Base-by-base conservation (phyloP, 2,329 filamentous ascomycete genomes). In the Colletotrichum lupini region DNA sequence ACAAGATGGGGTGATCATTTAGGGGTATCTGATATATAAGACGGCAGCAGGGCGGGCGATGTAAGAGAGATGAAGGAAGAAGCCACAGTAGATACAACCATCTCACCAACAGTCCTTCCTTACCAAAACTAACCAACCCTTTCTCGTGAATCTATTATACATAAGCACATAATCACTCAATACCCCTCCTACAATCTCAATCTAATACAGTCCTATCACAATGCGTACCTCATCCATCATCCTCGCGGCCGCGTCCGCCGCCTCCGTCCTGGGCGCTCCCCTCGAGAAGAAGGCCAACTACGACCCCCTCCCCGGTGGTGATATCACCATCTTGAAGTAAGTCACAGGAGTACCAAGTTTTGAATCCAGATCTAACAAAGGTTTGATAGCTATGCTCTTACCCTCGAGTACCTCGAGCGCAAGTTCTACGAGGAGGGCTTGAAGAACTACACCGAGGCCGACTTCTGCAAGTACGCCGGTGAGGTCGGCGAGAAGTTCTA, bases 341-440 rank as follows among this genome's bases (percentile, higher is more conserved):
- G 53, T 58, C n/a, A 28, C 9, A 14, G 9, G 7, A n/a, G 19
- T 0, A 24, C 4, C 9, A n/a, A 55, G 22, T 28, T 11, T 0
- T 49, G 2, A 0, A 7, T 8, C 6, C n/a, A 11, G 9, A 5
- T 55, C 52, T 55, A 55, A 55, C 22, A 26, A 22, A 9, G 4
- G 22, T 26, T 7, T 12, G 57, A 19, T 14, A 85, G 86, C 80
- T 87, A 86, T 64, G 85, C 86, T 24, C 79, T 87, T 26, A 84
- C 85, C 1, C 85, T 90, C 5, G 88, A 90, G 80, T 85, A 88
- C 67, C 86, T 90, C 35, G 92, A 93, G 81, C 83, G 89, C 74
- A 85, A 84, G 68, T 93, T 93, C 82, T 93, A 93, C 82, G 82
- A 84, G 49, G 79, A 91, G 61, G 91, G 87, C 49, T 83, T 93